Base-by-base conservation (phyloP, 768 basidiomycete species). In the Kwoniella bestiolae region DNA sequence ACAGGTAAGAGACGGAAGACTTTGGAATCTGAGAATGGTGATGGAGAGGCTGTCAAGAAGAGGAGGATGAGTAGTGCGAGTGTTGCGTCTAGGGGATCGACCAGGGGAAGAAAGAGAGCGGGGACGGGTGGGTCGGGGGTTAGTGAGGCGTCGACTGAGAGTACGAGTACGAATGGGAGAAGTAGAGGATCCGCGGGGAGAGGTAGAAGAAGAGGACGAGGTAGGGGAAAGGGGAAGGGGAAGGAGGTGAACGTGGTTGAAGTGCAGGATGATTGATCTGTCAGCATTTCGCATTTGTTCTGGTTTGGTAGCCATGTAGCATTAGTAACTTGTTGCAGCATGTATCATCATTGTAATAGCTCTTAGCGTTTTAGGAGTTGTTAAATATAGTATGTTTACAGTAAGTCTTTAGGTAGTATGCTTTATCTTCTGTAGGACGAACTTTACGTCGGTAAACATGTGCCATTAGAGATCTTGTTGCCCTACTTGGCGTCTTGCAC, bases 1-100 rank as follows among this genome's bases (percentile, higher is more conserved):
- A 73, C 73, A 44, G 74, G 73, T 3, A 72, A 73, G 49, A 41
- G 60, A 38, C 35, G 66, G 35, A 53, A 65, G 50, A n/a, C 38
- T 29, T 9, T 32, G 25, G 61, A 55, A 14, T 41, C 38, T 23
- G 61, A 49, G 52, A 44, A 55, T 46, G 52, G 46, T 45, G 32
- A 56, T 8, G 60, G 58, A 29, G 6, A 32, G 9, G 63, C 9
- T 31, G 62, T 45, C n/a, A 70, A 67, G 60, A 62, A 56, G 41
- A 63, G 58, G 25, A 52, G 64, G 23, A 23, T 56, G 16, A 60
- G 59, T 31, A 64, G 44, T 29, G 63, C 52, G 31, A 50, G 44
- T 18, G 52, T 28, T 14, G 25, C 26, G n/a, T 50, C 60, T 14
- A 35, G 56, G 14, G 49, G 58, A 53, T n/a, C n/a, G n/a, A n/a